Conservation (phyloP, 345 rosid genomes). For the Isatis tinctoria region DNA sequence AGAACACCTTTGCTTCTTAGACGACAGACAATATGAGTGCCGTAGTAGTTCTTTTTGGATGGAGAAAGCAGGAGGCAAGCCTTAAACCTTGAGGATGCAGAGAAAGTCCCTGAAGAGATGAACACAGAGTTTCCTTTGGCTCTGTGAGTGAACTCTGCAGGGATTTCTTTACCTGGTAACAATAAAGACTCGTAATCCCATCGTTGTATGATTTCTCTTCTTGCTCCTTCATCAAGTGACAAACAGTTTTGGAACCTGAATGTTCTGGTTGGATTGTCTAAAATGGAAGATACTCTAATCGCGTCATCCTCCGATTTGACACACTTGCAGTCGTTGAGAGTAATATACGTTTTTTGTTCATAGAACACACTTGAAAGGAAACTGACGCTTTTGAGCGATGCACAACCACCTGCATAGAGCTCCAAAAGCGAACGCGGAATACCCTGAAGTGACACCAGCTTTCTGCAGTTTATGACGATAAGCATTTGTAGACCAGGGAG, state of each 20-base stretch:
- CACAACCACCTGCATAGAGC: too few species aligned
- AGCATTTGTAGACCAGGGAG: fast-evolving
- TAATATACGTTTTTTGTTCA: too few species aligned
- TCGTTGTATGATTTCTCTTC: conserved; percentile 6
- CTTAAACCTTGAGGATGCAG: not conserved
- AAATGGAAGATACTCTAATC: too few species aligned
- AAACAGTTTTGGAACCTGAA: not conserved
- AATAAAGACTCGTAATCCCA: not conserved
- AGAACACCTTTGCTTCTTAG: not conserved
- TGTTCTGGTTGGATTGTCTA: not conserved
- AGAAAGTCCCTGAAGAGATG: too few species aligned
- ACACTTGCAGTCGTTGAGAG: too few species aligned
- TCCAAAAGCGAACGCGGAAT: not conserved
- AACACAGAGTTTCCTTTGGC: not conserved
- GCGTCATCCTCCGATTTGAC: too few species aligned
- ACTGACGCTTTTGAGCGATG: too few species aligned
- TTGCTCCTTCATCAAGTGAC: not conserved
- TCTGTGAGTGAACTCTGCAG: not conserved
- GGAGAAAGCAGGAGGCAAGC: not conserved
- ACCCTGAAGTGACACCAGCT: not conserved
- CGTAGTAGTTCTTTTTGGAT: fast-evolving
- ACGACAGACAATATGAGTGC: not conserved
- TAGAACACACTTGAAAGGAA: too few species aligned
- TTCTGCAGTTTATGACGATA: not conserved
- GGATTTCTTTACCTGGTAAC: not conserved